Conservation (phyloP, 2,329 filamentous ascomycete species). For the Cadophora malorum region DNA sequence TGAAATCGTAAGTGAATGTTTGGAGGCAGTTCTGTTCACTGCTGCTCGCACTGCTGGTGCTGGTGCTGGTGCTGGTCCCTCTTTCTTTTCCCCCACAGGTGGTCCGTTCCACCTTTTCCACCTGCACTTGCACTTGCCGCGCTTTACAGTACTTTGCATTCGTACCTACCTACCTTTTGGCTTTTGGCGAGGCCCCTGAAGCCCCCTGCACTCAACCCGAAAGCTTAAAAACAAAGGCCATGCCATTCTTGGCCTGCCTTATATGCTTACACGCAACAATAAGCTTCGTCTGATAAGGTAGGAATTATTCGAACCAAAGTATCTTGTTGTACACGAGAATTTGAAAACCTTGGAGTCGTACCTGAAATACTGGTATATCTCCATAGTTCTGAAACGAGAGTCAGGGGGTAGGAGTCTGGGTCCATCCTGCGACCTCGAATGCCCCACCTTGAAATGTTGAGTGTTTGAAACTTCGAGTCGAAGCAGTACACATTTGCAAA, state of each 20-base stretch:
- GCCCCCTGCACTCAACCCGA: slow-evolving; percentile 3
- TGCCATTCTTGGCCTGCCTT: background rate
- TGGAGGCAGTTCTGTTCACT: background rate
- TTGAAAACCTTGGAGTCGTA: background rate
- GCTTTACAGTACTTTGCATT: too few species aligned
- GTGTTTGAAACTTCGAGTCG: background rate
- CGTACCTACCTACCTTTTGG: too few species aligned
- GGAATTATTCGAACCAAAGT: background rate
- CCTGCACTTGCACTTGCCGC: too few species aligned
- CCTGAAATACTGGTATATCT: background rate
- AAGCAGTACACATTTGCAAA: background rate
- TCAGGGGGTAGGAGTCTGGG: background rate
- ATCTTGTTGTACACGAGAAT: background rate
- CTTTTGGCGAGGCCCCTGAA: slow-evolving; percentile 1
- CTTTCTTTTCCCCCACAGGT: slow-evolving; percentile 7
- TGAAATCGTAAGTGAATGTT: background rate
- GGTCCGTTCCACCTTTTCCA: background rate
- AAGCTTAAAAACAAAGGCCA: slow-evolving; percentile 7
- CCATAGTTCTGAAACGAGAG: background rate
- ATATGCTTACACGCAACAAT: background rate
- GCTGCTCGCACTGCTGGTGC: background rate
- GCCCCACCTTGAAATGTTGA: slow-evolving; percentile 6
- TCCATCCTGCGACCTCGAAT: background rate
- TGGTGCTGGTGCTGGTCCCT: background rate
- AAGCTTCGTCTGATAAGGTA: slow-evolving; percentile 2